Evolutionary conservation across 345 rosid species (phyloP).

Genomic region (Brassica carinata): DNA sequence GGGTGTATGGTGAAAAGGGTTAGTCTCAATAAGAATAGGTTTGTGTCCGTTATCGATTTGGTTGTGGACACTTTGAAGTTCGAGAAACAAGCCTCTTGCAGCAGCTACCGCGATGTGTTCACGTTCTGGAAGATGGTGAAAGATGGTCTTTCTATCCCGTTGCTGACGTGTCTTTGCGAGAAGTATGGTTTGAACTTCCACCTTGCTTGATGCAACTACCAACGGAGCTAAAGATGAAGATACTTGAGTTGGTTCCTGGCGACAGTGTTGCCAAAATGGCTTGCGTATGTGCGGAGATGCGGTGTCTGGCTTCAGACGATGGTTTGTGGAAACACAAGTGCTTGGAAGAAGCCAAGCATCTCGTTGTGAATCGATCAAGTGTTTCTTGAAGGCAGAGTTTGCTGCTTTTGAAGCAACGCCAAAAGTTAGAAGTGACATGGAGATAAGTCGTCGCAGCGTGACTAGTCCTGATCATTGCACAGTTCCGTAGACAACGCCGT

Average conservation of each 20-base stretch:
- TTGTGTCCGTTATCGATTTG: constrained; percentile 46
- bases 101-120: constrained; percentile 42
- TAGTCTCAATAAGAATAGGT: constrained; percentile 49
- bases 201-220: constrained; percentile 67
- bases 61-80: constrained; percentile 33
- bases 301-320: constrained; percentile 49
- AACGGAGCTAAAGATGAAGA: constrained; percentile 61
- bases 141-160: constrained; percentile 63
- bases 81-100: constrained; percentile 28
- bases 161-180: constrained; percentile 58
- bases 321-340: constrained; percentile 66
- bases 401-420: neutral
- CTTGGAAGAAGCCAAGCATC: constrained; percentile 47
- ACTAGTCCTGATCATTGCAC: neutral
- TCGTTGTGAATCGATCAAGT: neutral
- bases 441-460: no score
- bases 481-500: neutral
- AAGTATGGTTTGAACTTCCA: constrained; percentile 55
- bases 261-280: constrained; percentile 55
- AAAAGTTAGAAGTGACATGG: neutral
- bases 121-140: constrained; percentile 74
- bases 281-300: constrained; percentile 53
- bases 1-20: constrained; percentile 40
- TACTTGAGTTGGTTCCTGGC: constrained; percentile 64
- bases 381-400: constrained; percentile 47